A percentile compares a stretch with the other conserved stretches of the same genome.
phyloP scores from a whole-genome alignment of 1,284 basidiomycete species.

The Chalciporus sp. region DNA sequence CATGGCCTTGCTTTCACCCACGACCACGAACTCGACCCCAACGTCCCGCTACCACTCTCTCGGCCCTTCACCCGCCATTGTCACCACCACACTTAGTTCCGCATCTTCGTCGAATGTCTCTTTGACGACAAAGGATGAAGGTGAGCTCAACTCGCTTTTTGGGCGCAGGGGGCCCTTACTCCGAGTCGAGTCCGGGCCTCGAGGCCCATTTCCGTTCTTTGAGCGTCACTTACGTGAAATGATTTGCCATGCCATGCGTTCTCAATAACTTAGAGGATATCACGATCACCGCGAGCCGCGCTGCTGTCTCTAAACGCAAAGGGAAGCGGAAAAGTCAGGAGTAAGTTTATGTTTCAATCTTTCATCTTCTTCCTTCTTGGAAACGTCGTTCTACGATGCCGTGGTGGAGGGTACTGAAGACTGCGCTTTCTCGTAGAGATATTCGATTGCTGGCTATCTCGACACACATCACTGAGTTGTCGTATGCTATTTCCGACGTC shows the following conservation, averaged over 20 bases:
- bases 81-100: conserved; percentile 40
- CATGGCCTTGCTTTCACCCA: conserved; percentile 32
- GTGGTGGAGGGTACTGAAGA: conserved; percentile 34
- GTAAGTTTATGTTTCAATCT: conserved; percentile 38
- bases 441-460: conserved; percentile 74
- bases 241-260: conserved; percentile 30
- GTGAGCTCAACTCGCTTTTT: conserved; percentile 38
- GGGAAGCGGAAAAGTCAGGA: conserved; percentile 61
- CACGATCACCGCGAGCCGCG: conserved; percentile 60
- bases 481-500: conserved; percentile 81
- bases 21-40: conserved; percentile 31
- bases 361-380: conserved; percentile 10
- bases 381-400: conserved; percentile 16
- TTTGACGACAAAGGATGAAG: conserved; percentile 59
- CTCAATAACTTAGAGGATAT: conserved; percentile 55
- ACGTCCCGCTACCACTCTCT: conserved; percentile 38
- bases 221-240: conserved; percentile 36
- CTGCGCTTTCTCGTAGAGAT: conserved; percentile 49
- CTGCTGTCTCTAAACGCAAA: conserved; percentile 42
- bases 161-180: neutral
- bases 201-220: conserved; percentile 28
- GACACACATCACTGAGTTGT: conserved; percentile 82
- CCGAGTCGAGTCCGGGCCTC: conserved; percentile 17
- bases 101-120: conserved; percentile 53
- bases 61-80: conserved; percentile 40